These are phyloP conservation scores for Allium fistulosum DNA, from an alignment of 106 monocot species.

Conservation along the genomic window DNA sequence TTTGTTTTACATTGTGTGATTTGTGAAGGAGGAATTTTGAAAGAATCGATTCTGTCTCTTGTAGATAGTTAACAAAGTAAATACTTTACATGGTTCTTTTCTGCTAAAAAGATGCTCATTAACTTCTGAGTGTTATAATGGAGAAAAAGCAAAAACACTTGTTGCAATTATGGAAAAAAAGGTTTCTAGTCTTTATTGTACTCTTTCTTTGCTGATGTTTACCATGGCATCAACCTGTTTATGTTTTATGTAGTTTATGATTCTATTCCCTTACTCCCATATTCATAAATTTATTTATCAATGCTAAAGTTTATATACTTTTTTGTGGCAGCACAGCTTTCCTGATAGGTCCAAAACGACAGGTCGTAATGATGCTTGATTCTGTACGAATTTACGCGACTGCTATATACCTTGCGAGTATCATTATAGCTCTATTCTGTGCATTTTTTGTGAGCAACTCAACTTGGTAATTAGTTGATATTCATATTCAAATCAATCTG, in stretches of 20 bases:
- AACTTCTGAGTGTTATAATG: too few species aligned
- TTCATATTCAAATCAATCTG: neutral
- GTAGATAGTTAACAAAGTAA: too few species aligned
- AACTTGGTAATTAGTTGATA: neutral
- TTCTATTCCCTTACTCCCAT: too few species aligned
- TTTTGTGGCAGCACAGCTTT: conserved; percentile 95
- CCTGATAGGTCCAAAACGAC: conserved; percentile 92
- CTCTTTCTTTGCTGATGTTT: too few species aligned
- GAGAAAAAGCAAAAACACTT: too few species aligned
- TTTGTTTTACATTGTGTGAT: too few species aligned
- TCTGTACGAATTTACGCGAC: conserved; percentile 94
- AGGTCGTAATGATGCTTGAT: conserved; percentile 96
- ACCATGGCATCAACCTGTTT: too few species aligned
- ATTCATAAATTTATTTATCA: neutral
- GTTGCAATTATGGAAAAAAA: too few species aligned
- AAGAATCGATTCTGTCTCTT: neutral
- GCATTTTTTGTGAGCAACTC: conserved; percentile 84
- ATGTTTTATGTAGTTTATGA: too few species aligned
- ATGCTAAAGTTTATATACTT: conserved; percentile 30
- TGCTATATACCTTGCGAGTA: conserved; percentile 79
- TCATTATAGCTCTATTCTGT: conserved; percentile 81
- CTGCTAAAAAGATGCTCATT: too few species aligned
- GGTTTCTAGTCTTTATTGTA: too few species aligned
- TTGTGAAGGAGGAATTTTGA: neutral
- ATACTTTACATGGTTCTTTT: too few species aligned